Evolutionary conservation across 768 basidiomycete genomes (phyloP).

Genomic region (Candolleomyces aberdarensis): DNA sequence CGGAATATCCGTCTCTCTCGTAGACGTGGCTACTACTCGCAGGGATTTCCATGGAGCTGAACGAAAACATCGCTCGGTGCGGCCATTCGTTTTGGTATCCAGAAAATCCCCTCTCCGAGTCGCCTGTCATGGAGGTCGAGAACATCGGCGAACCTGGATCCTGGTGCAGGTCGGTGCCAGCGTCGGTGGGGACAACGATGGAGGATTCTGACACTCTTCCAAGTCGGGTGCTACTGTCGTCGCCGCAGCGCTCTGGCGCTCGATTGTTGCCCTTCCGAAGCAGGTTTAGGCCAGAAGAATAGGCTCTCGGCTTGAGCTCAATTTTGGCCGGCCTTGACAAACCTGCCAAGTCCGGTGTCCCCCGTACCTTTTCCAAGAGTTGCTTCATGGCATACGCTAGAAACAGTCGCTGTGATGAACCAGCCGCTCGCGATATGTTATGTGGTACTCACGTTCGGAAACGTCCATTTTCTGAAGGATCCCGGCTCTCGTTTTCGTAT

Average conservation of each 20-base stretch:
- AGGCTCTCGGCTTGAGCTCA: neutral
- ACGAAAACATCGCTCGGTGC: neutral
- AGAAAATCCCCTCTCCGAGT: neutral
- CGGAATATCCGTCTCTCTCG: neutral
- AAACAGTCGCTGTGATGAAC: neutral
- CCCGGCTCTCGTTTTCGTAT: slow-evolving; percentile 25
- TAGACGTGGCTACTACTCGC: slow-evolving; percentile 1
- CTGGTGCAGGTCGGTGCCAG: neutral
- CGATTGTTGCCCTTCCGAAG: neutral
- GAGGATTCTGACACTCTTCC: neutral
- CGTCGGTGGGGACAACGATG: neutral
- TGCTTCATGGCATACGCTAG: slow-evolving; percentile 34
- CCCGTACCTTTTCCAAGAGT: slow-evolving; percentile 33
- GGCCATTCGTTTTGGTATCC: neutral
- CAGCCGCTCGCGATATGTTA: slow-evolving; percentile 12
- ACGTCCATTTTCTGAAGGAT: slow-evolving; percentile 41
- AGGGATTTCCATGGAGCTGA: slow-evolving; percentile 10
- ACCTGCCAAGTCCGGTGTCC: slow-evolving; percentile 7
- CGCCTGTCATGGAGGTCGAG: neutral
- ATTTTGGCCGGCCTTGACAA: neutral
- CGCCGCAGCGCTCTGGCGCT: neutral
- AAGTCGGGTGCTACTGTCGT: neutral
- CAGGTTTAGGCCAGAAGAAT: neutral
- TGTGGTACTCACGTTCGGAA: slow-evolving; percentile 31
- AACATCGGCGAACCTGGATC: neutral